phyloP scores from a whole-genome alignment of 768 basidiomycete genomes.

The Calocybe gangraenosa region DNA sequence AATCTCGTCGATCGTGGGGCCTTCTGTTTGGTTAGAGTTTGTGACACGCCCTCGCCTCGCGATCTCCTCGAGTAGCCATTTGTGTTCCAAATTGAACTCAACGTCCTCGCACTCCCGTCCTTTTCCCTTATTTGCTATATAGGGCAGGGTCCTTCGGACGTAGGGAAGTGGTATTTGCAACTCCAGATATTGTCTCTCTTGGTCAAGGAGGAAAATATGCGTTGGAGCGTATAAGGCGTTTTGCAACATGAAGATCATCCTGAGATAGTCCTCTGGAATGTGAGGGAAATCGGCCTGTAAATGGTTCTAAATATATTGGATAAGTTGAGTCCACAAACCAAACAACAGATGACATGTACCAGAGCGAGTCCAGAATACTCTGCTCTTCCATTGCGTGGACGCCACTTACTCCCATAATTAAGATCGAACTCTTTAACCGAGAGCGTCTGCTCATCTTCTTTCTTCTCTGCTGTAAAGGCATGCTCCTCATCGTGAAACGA shows the following conservation, averaged over 20 bases:
- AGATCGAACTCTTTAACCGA: not conserved
- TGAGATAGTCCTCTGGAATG: conserved; percentile 46
- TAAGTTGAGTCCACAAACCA: not conserved
- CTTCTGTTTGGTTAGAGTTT: too few species aligned
- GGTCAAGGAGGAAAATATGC: conserved; percentile 37
- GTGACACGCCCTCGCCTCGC: too few species aligned
- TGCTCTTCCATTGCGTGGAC: not conserved
- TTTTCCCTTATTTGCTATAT: conserved; percentile 36
- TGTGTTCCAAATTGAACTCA: conserved; percentile 41
- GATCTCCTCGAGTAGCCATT: conserved; percentile 10
- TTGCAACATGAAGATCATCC: conserved; percentile 27
- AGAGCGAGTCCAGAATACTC: conserved; percentile 11
- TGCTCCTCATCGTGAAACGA: not conserved
- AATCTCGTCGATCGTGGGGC: too few species aligned
- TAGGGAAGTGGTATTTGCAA: conserved; percentile 26
- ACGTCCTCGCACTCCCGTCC: conserved; percentile 34
- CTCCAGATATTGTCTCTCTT: conserved; percentile 16
- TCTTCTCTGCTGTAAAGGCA: not conserved
- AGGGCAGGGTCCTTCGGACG: conserved; percentile 25
- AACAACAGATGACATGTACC: not conserved
- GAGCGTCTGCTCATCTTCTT: not conserved
- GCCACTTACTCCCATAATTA: conserved; percentile 2
- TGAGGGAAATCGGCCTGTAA: conserved; percentile 46
- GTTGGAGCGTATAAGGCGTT: conserved; percentile 53
- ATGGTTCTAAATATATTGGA: conserved; percentile 31